These are phyloP conservation scores for Begonia fuchsioides DNA, from an alignment of 306 rosid species.

Conservation along the genomic window DNA sequence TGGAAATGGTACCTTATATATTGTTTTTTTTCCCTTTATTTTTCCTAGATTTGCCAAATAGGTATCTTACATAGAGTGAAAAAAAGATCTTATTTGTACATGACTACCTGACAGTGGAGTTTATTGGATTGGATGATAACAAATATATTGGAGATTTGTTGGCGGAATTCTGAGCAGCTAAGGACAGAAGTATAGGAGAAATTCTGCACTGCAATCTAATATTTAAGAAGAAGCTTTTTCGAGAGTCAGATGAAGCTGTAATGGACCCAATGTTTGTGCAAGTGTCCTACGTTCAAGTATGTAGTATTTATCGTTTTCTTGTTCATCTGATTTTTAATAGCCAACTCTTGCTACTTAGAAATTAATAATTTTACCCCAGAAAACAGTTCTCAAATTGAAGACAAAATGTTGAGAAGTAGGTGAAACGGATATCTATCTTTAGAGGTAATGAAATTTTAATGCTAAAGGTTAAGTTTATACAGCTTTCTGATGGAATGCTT, in stretches of 20 bases:
- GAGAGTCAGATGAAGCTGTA: slow-evolving; percentile 92
- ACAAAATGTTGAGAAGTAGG: too few relatives aligned
- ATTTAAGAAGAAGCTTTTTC: slow-evolving; percentile 74
- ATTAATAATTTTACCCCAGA: too few relatives aligned
- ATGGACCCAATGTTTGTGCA: slow-evolving; percentile 87
- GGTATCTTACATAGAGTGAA: slow-evolving; percentile 2
- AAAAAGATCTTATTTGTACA: slow-evolving; percentile 15
- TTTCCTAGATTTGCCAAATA: neutral
- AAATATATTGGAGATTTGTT: slow-evolving; percentile 79
- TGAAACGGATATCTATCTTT: too few relatives aligned
- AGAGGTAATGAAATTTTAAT: too few relatives aligned
- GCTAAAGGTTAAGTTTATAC: too few relatives aligned
- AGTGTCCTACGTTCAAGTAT: slow-evolving; percentile 80
- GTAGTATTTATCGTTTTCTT: slow-evolving; percentile 3
- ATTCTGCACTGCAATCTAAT: slow-evolving; percentile 73
- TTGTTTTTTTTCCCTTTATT: neutral
- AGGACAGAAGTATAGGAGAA: slow-evolving; percentile 90
- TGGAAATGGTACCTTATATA: slow-evolving; percentile 46
- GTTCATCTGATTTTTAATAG: slow-evolving; percentile 1
- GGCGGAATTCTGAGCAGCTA: slow-evolving; percentile 70
- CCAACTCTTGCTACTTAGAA: too few relatives aligned
- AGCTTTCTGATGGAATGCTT: too few relatives aligned
- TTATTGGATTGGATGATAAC: slow-evolving; percentile 78
- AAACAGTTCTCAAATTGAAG: too few relatives aligned
- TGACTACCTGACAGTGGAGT: slow-evolving; percentile 55